Base-by-base conservation (phyloP, 352 stramenopile species). In the Pythium rishiriense region DNA sequence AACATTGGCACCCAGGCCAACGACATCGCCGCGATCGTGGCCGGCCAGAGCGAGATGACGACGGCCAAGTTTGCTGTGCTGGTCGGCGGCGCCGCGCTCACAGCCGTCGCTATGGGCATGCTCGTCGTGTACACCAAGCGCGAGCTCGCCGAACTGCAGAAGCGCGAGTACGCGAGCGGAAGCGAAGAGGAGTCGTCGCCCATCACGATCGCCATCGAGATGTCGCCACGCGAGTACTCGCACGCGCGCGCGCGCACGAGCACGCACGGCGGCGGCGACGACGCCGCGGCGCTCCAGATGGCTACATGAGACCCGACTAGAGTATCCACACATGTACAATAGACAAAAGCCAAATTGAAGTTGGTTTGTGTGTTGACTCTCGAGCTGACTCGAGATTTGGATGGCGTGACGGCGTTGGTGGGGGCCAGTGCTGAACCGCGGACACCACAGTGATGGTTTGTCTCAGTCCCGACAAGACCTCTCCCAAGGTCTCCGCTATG, bases 91-190 rank as follows among this genome's bases (percentile, higher is more conserved):
- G 51, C 69, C 10, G 58, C 75, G 21, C 31, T 90, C 39, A 92
- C 83, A 0, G 68, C 72, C 17, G 17, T 87, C 21, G 78, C 80
- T 5, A 86, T 92, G 67, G 74, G 68, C 5, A 62, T 79, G 31
- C 70, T 92, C 19, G 69, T 90, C 10, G 58, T 90, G 22, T 92
- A 92, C 68, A 92, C 80, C 2, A 83, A 78, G 49, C 73, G 76
- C 5, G 71, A 92, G 59, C 54, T 92, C 29, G 69, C 68, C 9
- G 70, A 84, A 50, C 71, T 92, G 9, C 81, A 88, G 66, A 86
- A 83, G 52, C 69, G 74, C 45, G 78, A 90, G 62, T 74, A 68
- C 58, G 60, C 71, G 12, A 87, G 77, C 47, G 80, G 78, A 46
- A 80, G 72, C 43, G 81, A 89, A 39, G 79, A 86, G 47, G 64